Base-by-base conservation (phyloP, 768 basidiomycete genomes). In the Lactarius vividus region DNA sequence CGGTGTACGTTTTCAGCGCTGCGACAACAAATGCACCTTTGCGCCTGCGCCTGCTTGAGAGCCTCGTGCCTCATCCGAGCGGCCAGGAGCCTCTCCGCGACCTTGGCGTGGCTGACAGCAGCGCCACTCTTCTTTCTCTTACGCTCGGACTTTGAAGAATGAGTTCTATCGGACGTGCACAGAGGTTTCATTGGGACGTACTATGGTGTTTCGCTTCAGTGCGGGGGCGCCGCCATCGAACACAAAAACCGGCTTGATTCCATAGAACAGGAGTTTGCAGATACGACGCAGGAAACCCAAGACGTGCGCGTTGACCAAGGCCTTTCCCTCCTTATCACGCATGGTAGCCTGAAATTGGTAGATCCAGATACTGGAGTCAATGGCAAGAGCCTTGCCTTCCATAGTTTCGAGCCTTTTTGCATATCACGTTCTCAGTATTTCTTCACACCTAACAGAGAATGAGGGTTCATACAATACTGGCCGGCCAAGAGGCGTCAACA, bases 311-410 rank as follows among this genome's bases (percentile, higher is more conserved):
- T 98, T 98, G 60, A 90, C 85, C 53, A 99, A 79, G 15, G 84
- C 92, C 28, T 88, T 86, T 31, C 97, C 97, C 65, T 98, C 94
- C 73, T 94, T 98, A 77, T 96, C 96, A 28, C 97, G 87, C 96
- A 98, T 98, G 10, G 97, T 98, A 26, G 96, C 96, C 78, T 98
- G 96, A 73, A 99, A 99, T 76, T 99, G 97, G 76, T 99, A 99
- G 61, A 99, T 88, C 97, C 97, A 99, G 69, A 99, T 98, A 71
- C 94, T 97, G 4, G 96, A 98, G 77, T 99, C 97, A 63, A 99
- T 98, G 3, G 97, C 97, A 79, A 99, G 86, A 11, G 86, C 80
- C 75, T 95, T 96, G n/a, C 94, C 95, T 73, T 96, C 95, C 74
- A 96, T 85, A 0, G 91, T 95, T 77, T 99, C 96, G 62, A 98